These are phyloP conservation scores for Phytophthora sp. DNA, from an alignment of 352 stramenopile genomes.

Conservation along the genomic window DNA sequence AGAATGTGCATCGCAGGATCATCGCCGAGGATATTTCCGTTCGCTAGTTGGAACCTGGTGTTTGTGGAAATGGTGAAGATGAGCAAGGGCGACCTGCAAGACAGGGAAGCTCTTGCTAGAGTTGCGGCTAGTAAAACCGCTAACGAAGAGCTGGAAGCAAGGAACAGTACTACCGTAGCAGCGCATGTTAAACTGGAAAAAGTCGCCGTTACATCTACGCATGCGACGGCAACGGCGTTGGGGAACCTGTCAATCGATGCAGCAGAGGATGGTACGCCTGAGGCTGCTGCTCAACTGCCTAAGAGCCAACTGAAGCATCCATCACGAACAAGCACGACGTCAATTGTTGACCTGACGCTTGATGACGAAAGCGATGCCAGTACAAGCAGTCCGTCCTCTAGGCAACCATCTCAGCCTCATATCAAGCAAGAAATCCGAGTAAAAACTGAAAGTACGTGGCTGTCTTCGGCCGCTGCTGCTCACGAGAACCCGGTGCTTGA, in stretches of 20 bases:
- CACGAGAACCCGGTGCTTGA: slow-evolving; percentile 27
- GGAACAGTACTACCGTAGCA: slow-evolving; percentile 3
- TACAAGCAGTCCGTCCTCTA: slow-evolving; percentile 7
- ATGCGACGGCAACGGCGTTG: slow-evolving; percentile 23
- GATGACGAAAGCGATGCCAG: slow-evolving; percentile 40
- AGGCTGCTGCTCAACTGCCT: background rate
- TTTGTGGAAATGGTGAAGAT: slow-evolving; percentile 59
- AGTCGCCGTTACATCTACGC: slow-evolving; percentile 7
- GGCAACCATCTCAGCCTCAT: slow-evolving; percentile 5
- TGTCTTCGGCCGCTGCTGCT: slow-evolving; percentile 27
- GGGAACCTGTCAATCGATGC: slow-evolving; percentile 38
- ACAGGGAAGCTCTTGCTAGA: slow-evolving; percentile 15
- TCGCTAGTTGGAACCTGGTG: slow-evolving; percentile 48
- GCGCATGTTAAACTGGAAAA: slow-evolving; percentile 34
- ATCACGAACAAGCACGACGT: slow-evolving; percentile 8
- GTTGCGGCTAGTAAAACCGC: background rate
- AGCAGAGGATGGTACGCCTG: background rate
- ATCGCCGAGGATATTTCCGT: slow-evolving; percentile 47
- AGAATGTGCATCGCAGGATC: slow-evolving; percentile 31
- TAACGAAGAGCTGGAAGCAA: slow-evolving; percentile 5
- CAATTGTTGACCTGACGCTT: slow-evolving; percentile 49
- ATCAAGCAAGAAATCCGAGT: slow-evolving; percentile 39
- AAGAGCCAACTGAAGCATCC: slow-evolving; percentile 25
- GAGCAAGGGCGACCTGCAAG: slow-evolving; percentile 38
- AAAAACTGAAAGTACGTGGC: slow-evolving; percentile 41